Conservation (phyloP, 2,329 filamentous ascomycete genomes). For the Sarocladium kiliense region DNA sequence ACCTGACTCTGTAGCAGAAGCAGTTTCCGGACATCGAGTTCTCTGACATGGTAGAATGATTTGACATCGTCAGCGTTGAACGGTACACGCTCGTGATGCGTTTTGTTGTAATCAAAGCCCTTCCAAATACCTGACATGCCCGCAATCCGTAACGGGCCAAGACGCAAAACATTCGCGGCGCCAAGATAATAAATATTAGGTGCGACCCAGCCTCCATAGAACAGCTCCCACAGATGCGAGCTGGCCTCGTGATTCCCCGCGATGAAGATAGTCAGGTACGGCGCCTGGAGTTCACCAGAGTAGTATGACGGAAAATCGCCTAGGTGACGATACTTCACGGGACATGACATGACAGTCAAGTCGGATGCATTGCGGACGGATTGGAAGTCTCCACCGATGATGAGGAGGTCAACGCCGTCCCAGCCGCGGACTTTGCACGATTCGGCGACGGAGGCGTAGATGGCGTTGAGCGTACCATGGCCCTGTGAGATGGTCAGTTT, state of each 20-base stretch:
- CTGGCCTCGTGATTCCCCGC: conserved; percentile 95
- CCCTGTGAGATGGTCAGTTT: conserved; percentile 50
- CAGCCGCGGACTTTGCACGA: conserved; percentile 68
- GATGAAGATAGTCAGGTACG: conserved; percentile 87
- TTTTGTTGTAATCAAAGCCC: conserved; percentile 76
- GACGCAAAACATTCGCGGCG: conserved; percentile 78
- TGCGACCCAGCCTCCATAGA: conserved; percentile 95
- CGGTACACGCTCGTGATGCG: conserved; percentile 80
- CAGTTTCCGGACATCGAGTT: conserved; percentile 86
- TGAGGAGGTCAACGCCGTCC: conserved; percentile 79
- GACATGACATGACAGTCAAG: conserved; percentile 83
- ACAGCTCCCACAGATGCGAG: conserved; percentile 85
- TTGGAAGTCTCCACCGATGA: conserved; percentile 96
- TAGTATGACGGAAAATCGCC: conserved; percentile 97
- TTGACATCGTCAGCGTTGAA: conserved; percentile 73
- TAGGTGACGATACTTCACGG: conserved; percentile 78
- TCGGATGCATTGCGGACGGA: conserved; percentile 85
- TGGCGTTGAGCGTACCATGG: conserved; percentile 85
- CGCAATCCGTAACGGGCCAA: conserved; percentile 82
- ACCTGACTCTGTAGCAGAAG: conserved; percentile 80
- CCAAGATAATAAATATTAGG: conserved; percentile 97
- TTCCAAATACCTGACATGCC: conserved; percentile 96
- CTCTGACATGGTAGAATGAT: conserved; percentile 83
- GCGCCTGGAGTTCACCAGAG: conserved; percentile 68
- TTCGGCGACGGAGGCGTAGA: conserved; percentile 73